phyloP scores from a whole-genome alignment of 352 stramenopile genomes.

The Globisporangium spinosum region DNA sequence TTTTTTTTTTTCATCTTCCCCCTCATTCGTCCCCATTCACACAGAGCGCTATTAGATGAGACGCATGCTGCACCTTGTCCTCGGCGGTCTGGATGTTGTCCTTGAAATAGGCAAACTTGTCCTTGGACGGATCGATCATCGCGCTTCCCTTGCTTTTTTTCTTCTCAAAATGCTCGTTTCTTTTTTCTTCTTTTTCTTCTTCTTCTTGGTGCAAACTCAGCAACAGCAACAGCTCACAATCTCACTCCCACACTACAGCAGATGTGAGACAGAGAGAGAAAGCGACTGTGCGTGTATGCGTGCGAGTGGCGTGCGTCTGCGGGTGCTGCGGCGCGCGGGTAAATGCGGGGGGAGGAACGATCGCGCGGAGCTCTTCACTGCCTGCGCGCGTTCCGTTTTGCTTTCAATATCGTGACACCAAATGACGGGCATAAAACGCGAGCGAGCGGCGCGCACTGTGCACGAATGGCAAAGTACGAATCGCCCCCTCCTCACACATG shows the following conservation, averaged over 20 bases:
- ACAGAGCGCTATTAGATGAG: not conserved
- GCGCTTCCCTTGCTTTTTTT: not conserved
- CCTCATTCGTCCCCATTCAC: not conserved
- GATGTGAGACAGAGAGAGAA: not conserved
- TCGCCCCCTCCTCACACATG: slow-evolving; percentile 7
- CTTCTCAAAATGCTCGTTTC: not conserved
- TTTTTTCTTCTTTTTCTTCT: not conserved
- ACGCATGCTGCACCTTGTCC: slow-evolving; percentile 53
- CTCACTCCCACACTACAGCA: not conserved
- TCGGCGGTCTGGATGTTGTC: slow-evolving; percentile 88
- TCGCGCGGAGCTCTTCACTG: not conserved
- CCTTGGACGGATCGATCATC: slow-evolving; percentile 87
- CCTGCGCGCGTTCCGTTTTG: slow-evolving; percentile 14
- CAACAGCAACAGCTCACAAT: slow-evolving; percentile 1
- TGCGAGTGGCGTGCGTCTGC: not conserved
- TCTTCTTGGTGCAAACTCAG: not conserved
- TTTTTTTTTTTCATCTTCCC: not conserved
- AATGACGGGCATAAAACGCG: slow-evolving; percentile 7
- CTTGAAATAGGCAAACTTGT: slow-evolving; percentile 89
- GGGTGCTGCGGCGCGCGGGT: not conserved
- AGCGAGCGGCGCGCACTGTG: not conserved
- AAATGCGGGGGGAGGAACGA: slow-evolving; percentile 3
- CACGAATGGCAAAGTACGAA: slow-evolving; percentile 21
- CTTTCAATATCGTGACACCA: slow-evolving; percentile 9
- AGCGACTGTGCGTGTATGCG: not conserved